Conservation (phyloP, 1,284 basidiomycete species). For the Melanopsichium pennsylvanicum region DNA sequence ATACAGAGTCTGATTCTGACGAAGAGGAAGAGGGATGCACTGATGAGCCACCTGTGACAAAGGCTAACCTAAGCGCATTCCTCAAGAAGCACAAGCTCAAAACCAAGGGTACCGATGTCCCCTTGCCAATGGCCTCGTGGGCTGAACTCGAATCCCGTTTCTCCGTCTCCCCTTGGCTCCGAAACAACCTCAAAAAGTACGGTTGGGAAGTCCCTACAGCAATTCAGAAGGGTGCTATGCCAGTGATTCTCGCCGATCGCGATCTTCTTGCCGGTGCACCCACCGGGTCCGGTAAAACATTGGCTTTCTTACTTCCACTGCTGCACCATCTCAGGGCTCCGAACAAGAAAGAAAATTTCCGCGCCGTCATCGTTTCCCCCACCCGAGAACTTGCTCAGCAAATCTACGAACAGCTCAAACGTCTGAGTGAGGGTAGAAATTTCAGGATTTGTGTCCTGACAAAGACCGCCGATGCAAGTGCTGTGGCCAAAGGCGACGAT, state of each 20-base stretch:
- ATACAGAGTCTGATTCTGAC: slow-evolving; percentile 13
- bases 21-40: not conserved
- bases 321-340: slow-evolving; percentile 52
- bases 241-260: slow-evolving; percentile 61
- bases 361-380: slow-evolving; percentile 61
- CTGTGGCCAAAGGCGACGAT: slow-evolving; percentile 16
- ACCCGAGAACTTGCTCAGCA: slow-evolving; percentile 63
- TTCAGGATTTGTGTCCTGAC: slow-evolving; percentile 58
- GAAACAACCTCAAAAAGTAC: slow-evolving; percentile 43
- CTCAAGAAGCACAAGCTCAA: slow-evolving; percentile 63
- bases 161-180: slow-evolving; percentile 45
- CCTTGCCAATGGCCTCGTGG: slow-evolving; percentile 65
- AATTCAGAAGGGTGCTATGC: slow-evolving; percentile 65
- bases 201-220: slow-evolving; percentile 63
- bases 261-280: slow-evolving; percentile 62
- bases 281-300: slow-evolving; percentile 63
- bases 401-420: slow-evolving; percentile 59
- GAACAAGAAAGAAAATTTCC: slow-evolving; percentile 41
- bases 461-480: slow-evolving; percentile 34
- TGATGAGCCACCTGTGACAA: slow-evolving; percentile 34
- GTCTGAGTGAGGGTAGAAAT: slow-evolving; percentile 37
- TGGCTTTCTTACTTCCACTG: slow-evolving; percentile 61
- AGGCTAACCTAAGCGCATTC: slow-evolving; percentile 52
- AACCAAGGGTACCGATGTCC: slow-evolving; percentile 66
- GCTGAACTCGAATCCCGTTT: slow-evolving; percentile 55